phyloP scores from a whole-genome alignment of 2,329 filamentous ascomycete genomes.

The Monilinia fructigena region DNA sequence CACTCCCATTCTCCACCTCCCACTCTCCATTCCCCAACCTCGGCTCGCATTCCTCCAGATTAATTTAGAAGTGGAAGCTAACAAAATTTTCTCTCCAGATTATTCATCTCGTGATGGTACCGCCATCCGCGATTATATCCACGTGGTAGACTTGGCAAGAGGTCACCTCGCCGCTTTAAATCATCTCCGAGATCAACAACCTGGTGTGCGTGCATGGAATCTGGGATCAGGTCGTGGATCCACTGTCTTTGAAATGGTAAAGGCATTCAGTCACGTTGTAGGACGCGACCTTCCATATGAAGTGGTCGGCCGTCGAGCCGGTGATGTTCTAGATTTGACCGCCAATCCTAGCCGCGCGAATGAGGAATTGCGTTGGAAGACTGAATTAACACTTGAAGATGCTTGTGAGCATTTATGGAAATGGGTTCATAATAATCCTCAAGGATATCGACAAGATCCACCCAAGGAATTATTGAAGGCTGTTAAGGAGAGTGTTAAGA shows the following conservation, averaged over 20 bases:
- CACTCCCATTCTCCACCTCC: slow-evolving; percentile 1
- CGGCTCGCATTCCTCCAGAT: slow-evolving; percentile 5
- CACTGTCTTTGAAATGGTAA: slow-evolving; percentile 97
- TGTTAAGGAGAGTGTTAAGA: slow-evolving; percentile 46
- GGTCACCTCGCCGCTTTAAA: slow-evolving; percentile 88
- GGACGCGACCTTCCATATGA: slow-evolving; percentile 85
- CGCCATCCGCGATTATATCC: slow-evolving; percentile 96
- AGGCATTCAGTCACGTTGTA: slow-evolving; percentile 84
- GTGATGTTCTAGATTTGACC: slow-evolving; percentile 92
- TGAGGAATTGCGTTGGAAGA: slow-evolving; percentile 88
- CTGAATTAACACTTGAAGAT: slow-evolving; percentile 84
- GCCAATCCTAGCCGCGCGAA: slow-evolving; percentile 87
- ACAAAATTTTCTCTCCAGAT: slow-evolving; percentile 55
- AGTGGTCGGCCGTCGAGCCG: slow-evolving; percentile 75
- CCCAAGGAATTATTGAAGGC: slow-evolving; percentile 74
- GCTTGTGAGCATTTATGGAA: slow-evolving; percentile 93
- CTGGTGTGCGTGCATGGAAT: slow-evolving; percentile 95
- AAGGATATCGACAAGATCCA: slow-evolving; percentile 91
- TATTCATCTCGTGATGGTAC: slow-evolving; percentile 89
- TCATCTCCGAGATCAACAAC: slow-evolving; percentile 78
- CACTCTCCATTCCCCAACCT: not conserved
- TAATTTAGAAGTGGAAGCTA: slow-evolving; percentile 17
- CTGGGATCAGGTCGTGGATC: slow-evolving; percentile 90
- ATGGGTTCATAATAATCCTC: slow-evolving; percentile 96
- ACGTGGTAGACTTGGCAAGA: slow-evolving; percentile 84